Conservation (phyloP, 805 yeast genomes). For the Sungouiella thailandica region DNA sequence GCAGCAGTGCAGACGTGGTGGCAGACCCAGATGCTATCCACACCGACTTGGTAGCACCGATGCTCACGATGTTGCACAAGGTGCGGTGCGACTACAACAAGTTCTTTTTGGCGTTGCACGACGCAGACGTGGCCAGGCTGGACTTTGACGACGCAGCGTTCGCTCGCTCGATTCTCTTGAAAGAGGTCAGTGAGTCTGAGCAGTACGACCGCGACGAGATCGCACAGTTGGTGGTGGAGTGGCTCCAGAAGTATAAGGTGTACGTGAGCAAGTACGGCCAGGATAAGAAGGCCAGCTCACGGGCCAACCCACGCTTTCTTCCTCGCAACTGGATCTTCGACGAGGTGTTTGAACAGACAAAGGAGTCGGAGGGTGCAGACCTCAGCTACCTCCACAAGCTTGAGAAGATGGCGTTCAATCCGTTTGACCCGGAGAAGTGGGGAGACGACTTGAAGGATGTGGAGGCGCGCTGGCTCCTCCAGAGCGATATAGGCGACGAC, state of each 20-base stretch:
- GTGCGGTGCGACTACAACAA: slow-evolving; percentile 74
- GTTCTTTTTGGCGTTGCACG: slow-evolving; percentile 66
- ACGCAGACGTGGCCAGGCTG: slow-evolving; percentile 26
- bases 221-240: slow-evolving; percentile 35
- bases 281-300: slow-evolving; percentile 39
- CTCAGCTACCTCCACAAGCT: slow-evolving; percentile 52
- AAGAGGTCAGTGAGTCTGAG: slow-evolving; percentile 12
- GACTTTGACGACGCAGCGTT: slow-evolving; percentile 9
- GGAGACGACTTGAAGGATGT: slow-evolving; percentile 57
- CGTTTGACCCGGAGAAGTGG: slow-evolving; percentile 67
- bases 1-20: too few relatives aligned
- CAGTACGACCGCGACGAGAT: slow-evolving; percentile 35
- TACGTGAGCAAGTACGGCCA: slow-evolving; percentile 33
- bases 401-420: slow-evolving; percentile 66
- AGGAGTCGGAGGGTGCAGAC: slow-evolving; percentile 47
- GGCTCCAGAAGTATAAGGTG: slow-evolving; percentile 48
- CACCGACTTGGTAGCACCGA: slow-evolving; percentile 47
- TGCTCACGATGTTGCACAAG: slow-evolving; percentile 55
- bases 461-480: slow-evolving; percentile 49
- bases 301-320: slow-evolving; percentile 70
- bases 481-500: slow-evolving; percentile 46
- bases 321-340: slow-evolving; percentile 86
- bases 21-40: slow-evolving; percentile 34
- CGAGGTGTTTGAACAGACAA: slow-evolving; percentile 62
- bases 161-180: slow-evolving; percentile 19